A percentile compares a stretch with the other conserved stretches of the same genome.
phyloP scores from a whole-genome alignment of 306 rosid species.

The Sindora glabra region DNA sequence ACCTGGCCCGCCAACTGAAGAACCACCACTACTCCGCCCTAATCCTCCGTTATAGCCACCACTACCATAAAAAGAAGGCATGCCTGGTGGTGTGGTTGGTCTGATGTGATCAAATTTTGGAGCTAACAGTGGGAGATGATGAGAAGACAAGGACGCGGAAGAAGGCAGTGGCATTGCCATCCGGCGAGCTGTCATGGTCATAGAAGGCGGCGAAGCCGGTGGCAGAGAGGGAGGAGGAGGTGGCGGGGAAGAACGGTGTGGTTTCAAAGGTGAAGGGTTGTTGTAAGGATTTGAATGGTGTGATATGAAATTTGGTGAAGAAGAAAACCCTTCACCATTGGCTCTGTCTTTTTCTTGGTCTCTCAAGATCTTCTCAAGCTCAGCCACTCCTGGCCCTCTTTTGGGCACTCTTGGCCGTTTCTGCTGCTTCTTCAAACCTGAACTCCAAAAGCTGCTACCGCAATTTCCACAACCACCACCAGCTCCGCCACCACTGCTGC shows the following conservation, averaged over 20 bases:
- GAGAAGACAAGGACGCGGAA: background rate
- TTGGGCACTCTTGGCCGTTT: constrained; percentile 46
- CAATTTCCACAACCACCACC: too few relatives aligned
- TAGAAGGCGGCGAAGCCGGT: background rate
- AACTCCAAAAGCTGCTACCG: constrained; percentile 19
- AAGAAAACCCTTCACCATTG: constrained; percentile 13
- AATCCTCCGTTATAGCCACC: background rate
- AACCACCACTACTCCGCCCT: background rate
- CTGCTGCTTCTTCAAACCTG: constrained; percentile 11
- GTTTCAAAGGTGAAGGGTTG: constrained; percentile 9
- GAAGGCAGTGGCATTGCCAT: background rate
- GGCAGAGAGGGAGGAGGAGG: background rate
- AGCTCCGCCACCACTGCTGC: background rate
- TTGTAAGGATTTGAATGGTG: constrained; percentile 9
- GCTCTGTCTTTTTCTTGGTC: constrained; percentile 30
- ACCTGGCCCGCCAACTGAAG: constrained; percentile 8
- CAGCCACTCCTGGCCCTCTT: constrained; percentile 82
- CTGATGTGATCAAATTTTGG: constrained; percentile 22
- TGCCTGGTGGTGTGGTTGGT: background rate
- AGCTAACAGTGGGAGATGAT: background rate
- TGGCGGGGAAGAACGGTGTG: background rate
- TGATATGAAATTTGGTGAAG: constrained; percentile 5
- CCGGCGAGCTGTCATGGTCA: background rate
- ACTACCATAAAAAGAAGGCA: constrained; percentile 1
- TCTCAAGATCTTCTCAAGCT: constrained; percentile 59